Evolutionary conservation across 768 basidiomycete species (phyloP).

Genomic region (Myochromella boudieri): DNA sequence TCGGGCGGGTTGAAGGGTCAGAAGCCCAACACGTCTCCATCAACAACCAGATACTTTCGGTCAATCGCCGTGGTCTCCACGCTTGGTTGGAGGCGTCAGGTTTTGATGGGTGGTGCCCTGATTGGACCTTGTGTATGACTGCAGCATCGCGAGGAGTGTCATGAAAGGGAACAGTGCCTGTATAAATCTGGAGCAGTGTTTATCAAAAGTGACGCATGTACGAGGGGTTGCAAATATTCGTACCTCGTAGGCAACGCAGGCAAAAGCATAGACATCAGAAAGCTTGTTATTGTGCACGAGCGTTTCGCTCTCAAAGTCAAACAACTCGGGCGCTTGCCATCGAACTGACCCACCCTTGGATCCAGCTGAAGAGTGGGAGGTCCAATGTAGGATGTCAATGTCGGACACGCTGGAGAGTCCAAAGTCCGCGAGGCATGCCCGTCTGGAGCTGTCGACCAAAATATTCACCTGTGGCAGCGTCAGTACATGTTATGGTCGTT

Average conservation of each 20-base stretch:
- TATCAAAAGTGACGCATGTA: not conserved
- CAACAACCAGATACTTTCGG: conserved; percentile 1
- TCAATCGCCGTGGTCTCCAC: conserved; percentile 3
- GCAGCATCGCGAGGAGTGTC: not conserved
- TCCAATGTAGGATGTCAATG: not conserved
- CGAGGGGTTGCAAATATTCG: not conserved
- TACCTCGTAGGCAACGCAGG: not conserved
- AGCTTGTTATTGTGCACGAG: not conserved
- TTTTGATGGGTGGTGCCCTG: conserved; percentile 1
- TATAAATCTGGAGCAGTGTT: conserved; percentile 7
- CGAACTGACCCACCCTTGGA: not conserved
- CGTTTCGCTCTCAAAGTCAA: not conserved
- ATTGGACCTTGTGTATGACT: not conserved
- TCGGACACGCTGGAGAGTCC: not conserved
- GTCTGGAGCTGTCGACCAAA: conserved; percentile 3
- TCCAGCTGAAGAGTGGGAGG: not conserved
- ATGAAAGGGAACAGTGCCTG: conserved; percentile 2
- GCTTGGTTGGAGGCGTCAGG: not conserved
- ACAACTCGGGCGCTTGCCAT: not conserved
- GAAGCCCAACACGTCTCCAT: conserved; percentile 2
- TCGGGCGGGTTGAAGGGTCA: not conserved
- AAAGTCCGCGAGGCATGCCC: conserved; percentile 5
- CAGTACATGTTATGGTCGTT: not conserved
- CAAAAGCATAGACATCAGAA: not conserved
- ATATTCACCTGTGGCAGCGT: conserved; percentile 11